phyloP scores from a whole-genome alignment of 2,329 filamentous ascomycete species.

The Pseudogymnoascus sp. region DNA sequence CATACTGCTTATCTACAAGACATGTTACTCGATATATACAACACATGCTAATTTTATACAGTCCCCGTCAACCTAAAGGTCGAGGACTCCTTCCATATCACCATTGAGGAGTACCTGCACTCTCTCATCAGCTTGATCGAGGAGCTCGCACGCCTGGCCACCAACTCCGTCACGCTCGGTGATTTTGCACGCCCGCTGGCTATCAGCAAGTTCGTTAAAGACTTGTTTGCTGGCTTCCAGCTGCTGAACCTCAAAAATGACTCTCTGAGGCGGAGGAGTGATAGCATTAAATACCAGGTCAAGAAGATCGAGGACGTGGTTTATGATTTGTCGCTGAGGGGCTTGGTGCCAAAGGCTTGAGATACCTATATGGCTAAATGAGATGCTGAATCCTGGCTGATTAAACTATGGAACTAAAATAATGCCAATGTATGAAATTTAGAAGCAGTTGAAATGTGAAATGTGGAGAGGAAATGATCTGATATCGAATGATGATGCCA shows the following conservation, averaged over 20 bases:
- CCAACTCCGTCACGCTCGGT: conserved; percentile 88
- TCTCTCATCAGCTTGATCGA: conserved; percentile 81
- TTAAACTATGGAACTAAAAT: background rate
- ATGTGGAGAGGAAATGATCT: background rate
- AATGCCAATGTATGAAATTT: background rate
- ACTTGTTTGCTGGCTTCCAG: conserved; percentile 92
- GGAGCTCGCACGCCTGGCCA: conserved; percentile 81
- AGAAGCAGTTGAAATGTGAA: background rate
- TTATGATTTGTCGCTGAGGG: conserved; percentile 85
- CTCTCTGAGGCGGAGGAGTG: conserved; percentile 74
- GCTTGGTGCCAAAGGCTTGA: conserved; percentile 53
- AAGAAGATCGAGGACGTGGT: conserved; percentile 98
- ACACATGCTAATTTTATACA: conserved; percentile 30
- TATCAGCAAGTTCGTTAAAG: conserved; percentile 90
- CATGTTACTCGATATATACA: background rate
- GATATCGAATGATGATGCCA: conserved; percentile 8
- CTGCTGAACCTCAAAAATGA: conserved; percentile 97
- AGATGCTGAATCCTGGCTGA: background rate
- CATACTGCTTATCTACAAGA: background rate
- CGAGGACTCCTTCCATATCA: conserved; percentile 84
- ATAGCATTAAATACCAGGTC: conserved; percentile 93
- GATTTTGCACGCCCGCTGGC: conserved; percentile 79
- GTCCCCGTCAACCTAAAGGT: conserved; percentile 90
- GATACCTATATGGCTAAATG: background rate
- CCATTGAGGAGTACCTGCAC: conserved; percentile 93